A percentile compares a stretch with the other conserved stretches of the same genome.
Conservation (phyloP, 2,329 filamentous ascomycete species). For the Diplodia seriata region DNA sequence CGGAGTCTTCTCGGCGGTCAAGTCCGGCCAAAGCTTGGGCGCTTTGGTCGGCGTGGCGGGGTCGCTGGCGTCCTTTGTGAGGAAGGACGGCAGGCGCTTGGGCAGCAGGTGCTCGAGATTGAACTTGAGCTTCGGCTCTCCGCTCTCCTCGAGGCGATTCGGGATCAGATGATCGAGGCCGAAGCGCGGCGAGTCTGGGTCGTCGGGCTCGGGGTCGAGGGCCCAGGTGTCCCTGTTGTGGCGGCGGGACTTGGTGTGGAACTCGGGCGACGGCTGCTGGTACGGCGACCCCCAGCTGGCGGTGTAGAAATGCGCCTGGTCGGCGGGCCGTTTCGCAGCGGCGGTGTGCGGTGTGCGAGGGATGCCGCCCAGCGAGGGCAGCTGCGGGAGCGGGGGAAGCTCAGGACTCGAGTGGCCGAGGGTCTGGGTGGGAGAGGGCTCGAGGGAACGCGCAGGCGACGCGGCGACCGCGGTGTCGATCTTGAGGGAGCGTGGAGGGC, state of each 20-base stretch:
- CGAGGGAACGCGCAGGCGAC: conserved; percentile 49
- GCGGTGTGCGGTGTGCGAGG: conserved; percentile 47
- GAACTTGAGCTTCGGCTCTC: conserved; percentile 47
- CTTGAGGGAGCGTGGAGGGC: conserved; percentile 38
- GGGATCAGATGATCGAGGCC: conserved; percentile 50
- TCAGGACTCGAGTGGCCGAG: conserved; percentile 52
- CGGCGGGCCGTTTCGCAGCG: conserved; percentile 47
- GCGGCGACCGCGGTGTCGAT: conserved; percentile 42
- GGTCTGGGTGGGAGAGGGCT: conserved; percentile 50
- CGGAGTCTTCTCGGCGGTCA: conserved; percentile 24
- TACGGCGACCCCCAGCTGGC: conserved; percentile 95
- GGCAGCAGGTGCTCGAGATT: conserved; percentile 49
- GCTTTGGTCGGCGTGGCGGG: conserved; percentile 33
- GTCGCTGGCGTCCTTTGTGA: conserved; percentile 11
- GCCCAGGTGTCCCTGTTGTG: conserved; percentile 40
- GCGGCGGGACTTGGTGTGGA: conserved; percentile 39
- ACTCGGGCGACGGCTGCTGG: conserved; percentile 64
- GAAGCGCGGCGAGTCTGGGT: conserved; percentile 40
- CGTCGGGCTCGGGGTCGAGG: conserved; percentile 34
- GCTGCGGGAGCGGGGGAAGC: conserved; percentile 47
- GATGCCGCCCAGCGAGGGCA: conserved; percentile 43
- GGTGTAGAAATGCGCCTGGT: conserved; percentile 67
- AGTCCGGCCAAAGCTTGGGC: conserved; percentile 32
- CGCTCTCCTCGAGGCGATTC: conserved; percentile 42
- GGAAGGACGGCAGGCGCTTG: conserved; percentile 34